phyloP scores from a whole-genome alignment of 495 filamentous ascomycete genomes.

The Barbatosphaeria neglecta region DNA sequence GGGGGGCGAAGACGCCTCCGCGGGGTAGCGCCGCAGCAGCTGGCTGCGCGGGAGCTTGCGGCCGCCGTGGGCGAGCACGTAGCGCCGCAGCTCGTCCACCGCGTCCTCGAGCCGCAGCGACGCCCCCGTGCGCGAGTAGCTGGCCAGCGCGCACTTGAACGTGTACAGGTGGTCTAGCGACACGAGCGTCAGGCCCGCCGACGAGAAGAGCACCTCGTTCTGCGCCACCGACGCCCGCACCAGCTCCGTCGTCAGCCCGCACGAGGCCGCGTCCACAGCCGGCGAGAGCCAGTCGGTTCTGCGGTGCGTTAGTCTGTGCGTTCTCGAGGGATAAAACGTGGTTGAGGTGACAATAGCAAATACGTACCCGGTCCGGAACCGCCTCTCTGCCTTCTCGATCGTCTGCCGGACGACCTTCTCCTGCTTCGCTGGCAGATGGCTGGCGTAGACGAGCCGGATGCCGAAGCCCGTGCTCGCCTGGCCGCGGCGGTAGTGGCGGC shows the following conservation, averaged over 20 bases:
- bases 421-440: slow-evolving; percentile 17
- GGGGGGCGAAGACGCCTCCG: no score
- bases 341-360: not conserved
- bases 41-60: slow-evolving; percentile 45
- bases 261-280: slow-evolving; percentile 18
- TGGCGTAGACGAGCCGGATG: slow-evolving; percentile 22
- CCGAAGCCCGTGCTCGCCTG: slow-evolving; percentile 23
- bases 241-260: slow-evolving; percentile 37
- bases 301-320: not conserved
- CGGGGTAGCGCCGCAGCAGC: slow-evolving; percentile 49
- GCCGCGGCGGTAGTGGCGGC: slow-evolving; percentile 2
- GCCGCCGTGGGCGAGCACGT: slow-evolving; percentile 48
- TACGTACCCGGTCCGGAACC: slow-evolving; percentile 28
- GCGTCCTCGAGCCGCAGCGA: slow-evolving; percentile 43
- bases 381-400: slow-evolving; percentile 30
- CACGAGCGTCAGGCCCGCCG: slow-evolving; percentile 56
- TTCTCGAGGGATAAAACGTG: no score
- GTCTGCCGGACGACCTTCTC: slow-evolving; percentile 26
- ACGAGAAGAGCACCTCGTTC: slow-evolving; percentile 57
- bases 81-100: slow-evolving; percentile 47
- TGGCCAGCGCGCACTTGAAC: slow-evolving; percentile 53
- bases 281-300: slow-evolving; percentile 29
- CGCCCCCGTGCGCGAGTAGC: slow-evolving; percentile 39
- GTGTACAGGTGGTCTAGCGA: slow-evolving; percentile 63
- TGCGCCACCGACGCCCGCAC: slow-evolving; percentile 54